Percentiles rank a stretch among this genome's conserved stretches.
Conservation (phyloP, 345 rosid genomes). For the Mallotus nudiflorus region DNA sequence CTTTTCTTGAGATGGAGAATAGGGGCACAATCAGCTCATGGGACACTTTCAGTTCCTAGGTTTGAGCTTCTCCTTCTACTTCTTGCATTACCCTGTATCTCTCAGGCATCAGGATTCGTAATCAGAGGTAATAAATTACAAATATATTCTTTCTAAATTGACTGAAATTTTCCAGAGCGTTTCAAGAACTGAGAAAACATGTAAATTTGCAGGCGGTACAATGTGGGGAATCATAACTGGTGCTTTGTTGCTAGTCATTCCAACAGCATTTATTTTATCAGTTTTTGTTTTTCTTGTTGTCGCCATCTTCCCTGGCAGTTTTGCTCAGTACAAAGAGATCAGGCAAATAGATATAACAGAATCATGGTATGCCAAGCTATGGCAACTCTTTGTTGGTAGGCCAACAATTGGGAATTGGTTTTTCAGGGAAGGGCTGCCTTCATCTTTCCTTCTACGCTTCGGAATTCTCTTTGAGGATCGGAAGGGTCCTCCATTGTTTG, state of each 20-base stretch:
- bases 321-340: constrained; percentile 51
- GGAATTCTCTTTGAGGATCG: constrained; percentile 45
- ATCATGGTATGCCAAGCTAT: constrained; percentile 36
- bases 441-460: constrained; percentile 38
- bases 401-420: constrained; percentile 50
- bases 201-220: constrained; percentile 41
- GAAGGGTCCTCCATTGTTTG: constrained; percentile 47
- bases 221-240: constrained; percentile 44
- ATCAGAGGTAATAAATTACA: constrained; percentile 42
- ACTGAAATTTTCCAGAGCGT: neutral
- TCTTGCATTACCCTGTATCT: constrained; percentile 46
- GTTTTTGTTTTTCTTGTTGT: constrained; percentile 37
- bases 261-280: constrained; percentile 43
- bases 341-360: constrained; percentile 20
- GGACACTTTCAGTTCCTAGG: constrained; percentile 45
- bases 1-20: constrained; percentile 47
- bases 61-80: constrained; percentile 51
- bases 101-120: constrained; percentile 54
- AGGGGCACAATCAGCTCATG: constrained; percentile 32
- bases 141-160: neutral
- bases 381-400: constrained; percentile 36
- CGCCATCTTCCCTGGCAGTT: constrained; percentile 36
- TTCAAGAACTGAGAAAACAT: constrained; percentile 18
- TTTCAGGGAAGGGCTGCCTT: constrained; percentile 44
- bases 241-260: constrained; percentile 45